These are phyloP conservation scores for Vitis rupestris DNA, from an alignment of 164 flowering plant genomes.

Conservation along the genomic window DNA sequence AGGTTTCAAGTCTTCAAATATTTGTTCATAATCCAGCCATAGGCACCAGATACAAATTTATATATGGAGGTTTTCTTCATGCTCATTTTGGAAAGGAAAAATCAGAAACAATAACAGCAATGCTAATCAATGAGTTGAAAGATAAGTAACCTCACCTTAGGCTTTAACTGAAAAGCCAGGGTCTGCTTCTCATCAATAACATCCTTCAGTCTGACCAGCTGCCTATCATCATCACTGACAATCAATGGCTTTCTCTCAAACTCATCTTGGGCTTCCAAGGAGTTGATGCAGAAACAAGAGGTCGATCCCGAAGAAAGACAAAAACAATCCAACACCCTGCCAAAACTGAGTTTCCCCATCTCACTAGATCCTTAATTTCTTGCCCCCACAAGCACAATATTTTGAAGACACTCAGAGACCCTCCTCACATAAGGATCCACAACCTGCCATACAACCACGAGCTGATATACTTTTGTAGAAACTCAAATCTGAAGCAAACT, in stretches of 20 bases:
- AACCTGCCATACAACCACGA: constrained; percentile 4
- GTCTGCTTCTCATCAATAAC: constrained; percentile 24
- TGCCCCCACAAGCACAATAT: neutral
- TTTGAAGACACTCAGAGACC: neutral
- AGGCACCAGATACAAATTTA: too few species aligned
- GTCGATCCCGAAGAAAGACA: constrained; percentile 46
- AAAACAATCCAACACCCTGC: constrained; percentile 55
- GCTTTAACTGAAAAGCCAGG: constrained; percentile 3
- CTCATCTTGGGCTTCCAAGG: constrained; percentile 31
- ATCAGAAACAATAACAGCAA: too few species aligned
- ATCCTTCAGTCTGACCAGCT: constrained; percentile 52
- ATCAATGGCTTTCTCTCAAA: constrained; percentile 52
- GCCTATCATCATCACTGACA: constrained; percentile 22
- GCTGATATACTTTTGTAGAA: neutral
- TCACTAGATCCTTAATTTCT: neutral
- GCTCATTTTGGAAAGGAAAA: too few species aligned
- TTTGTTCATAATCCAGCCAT: too few species aligned
- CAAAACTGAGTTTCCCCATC: constrained; percentile 65
- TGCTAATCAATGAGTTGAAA: too few species aligned
- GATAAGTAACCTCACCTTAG: neutral
- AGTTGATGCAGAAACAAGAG: constrained; percentile 63
- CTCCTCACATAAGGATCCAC: constrained; percentile 11
- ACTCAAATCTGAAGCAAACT: constrained; percentile 8
- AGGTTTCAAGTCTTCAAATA: too few species aligned
- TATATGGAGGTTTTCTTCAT: too few species aligned